Percentiles rank a stretch among this genome's conserved stretches.
Conservation (phyloP, 495 filamentous ascomycete genomes). For the Aspergillus heteromorphus region DNA sequence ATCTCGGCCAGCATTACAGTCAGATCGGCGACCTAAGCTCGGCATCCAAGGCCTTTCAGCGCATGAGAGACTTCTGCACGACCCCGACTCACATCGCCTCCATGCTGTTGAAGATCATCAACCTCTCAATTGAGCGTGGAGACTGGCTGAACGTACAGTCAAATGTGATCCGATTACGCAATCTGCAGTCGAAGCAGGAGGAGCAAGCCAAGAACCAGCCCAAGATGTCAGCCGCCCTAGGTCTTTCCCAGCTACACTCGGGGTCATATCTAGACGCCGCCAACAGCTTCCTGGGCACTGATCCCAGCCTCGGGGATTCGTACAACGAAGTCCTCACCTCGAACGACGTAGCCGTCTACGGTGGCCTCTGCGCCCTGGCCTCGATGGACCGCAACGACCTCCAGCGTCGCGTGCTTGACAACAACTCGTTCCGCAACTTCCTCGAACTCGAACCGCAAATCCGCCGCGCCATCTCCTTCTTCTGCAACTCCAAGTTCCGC, state of each 20-base stretch:
- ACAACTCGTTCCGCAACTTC: slow-evolving; percentile 72
- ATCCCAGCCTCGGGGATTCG: slow-evolving; percentile 44
- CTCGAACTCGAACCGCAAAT: slow-evolving; percentile 93
- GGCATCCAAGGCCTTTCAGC: slow-evolving; percentile 62
- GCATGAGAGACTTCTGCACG: slow-evolving; percentile 72
- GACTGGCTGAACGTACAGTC: slow-evolving; percentile 63
- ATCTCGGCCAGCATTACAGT: slow-evolving; percentile 65
- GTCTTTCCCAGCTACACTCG: slow-evolving; percentile 63
- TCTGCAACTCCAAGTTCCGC: slow-evolving; percentile 82
- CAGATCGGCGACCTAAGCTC: slow-evolving; percentile 54
- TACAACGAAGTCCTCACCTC: slow-evolving; percentile 71
- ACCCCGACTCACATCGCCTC: slow-evolving; percentile 64
- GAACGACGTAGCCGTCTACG: slow-evolving; percentile 91
- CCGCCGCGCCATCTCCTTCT: slow-evolving; percentile 80
- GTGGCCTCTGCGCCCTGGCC: slow-evolving; percentile 83
- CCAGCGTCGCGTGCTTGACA: slow-evolving; percentile 71
- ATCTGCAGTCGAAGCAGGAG: slow-evolving; percentile 54
- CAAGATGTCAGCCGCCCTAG: slow-evolving; percentile 62
- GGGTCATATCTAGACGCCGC: slow-evolving; percentile 70
- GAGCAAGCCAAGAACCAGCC: slow-evolving; percentile 52
- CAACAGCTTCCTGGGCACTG: slow-evolving; percentile 57
- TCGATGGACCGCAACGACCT: slow-evolving; percentile 78
- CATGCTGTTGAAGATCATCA: slow-evolving; percentile 64
- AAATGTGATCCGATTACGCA: slow-evolving; percentile 62
- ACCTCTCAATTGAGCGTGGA: slow-evolving; percentile 59